These are phyloP conservation scores for Takashimella tepidaria DNA, from an alignment of 1,284 basidiomycete species.

Conservation along the genomic window DNA sequence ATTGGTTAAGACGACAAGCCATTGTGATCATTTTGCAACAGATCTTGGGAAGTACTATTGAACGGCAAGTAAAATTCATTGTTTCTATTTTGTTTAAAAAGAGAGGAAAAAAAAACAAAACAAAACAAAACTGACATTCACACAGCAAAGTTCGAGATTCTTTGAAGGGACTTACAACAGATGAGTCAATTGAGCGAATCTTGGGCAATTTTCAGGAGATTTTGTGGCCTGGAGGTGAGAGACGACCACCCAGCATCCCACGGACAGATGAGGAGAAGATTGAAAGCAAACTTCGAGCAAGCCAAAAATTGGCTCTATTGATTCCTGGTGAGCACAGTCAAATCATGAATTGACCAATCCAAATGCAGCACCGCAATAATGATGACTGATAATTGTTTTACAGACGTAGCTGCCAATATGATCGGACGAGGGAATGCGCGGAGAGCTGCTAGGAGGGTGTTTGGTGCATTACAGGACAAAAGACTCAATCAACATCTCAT, in stretches of 20 bases:
- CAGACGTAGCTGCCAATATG: conserved; percentile 91
- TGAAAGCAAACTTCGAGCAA: conserved; percentile 74
- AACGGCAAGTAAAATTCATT: conserved; percentile 57
- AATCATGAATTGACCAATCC: not conserved
- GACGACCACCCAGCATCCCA: conserved; percentile 58
- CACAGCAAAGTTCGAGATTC: conserved; percentile 79
- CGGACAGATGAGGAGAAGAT: conserved; percentile 73
- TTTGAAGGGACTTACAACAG: conserved; percentile 59
- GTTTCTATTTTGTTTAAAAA: no score
- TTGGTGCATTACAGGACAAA: conserved; percentile 85
- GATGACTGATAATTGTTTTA: not conserved
- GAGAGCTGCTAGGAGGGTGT: conserved; percentile 81
- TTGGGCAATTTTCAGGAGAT: conserved; percentile 63
- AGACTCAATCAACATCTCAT: conserved; percentile 87
- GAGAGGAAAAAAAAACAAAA: no score
- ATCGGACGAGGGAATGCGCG: conserved; percentile 91
- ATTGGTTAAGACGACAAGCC: conserved; percentile 93
- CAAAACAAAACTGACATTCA: not conserved
- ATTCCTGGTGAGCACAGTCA: conserved; percentile 65
- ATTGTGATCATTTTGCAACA: conserved; percentile 95
- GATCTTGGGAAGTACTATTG: conserved; percentile 88
- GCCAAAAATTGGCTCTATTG: conserved; percentile 68
- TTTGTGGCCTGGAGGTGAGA: conserved; percentile 76
- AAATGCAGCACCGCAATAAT: not conserved
- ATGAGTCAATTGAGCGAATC: conserved; percentile 62